phyloP scores from a whole-genome alignment of 2,329 filamentous ascomycete species.

The Monosporascus sp. region DNA sequence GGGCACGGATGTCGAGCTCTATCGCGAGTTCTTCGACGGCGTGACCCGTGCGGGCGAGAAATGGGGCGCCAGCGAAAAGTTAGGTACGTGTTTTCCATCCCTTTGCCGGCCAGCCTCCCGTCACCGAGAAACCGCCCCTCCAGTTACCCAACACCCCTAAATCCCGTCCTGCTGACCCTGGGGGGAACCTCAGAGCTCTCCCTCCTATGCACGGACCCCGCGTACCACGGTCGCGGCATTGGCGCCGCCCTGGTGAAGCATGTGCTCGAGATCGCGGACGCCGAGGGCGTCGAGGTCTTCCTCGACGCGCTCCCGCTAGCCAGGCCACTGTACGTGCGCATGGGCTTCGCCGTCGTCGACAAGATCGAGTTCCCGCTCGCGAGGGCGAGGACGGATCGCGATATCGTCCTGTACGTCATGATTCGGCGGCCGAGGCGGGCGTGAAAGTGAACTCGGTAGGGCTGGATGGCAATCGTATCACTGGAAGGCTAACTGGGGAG shows the following conservation, averaged over 20 bases:
- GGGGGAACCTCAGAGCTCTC: conserved; percentile 11
- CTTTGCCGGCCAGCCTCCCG: not conserved
- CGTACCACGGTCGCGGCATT: conserved; percentile 21
- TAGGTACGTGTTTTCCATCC: conserved; percentile 16
- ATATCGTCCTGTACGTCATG: conserved; percentile 15
- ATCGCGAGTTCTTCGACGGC: conserved; percentile 17
- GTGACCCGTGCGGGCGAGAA: conserved; percentile 16
- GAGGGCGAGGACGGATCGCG: conserved; percentile 3
- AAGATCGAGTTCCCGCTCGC: conserved; percentile 12
- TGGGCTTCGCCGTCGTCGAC: conserved; percentile 17
- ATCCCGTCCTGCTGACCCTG: too few relatives aligned
- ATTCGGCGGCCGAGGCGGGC: conserved; percentile 8
- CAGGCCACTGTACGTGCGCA: conserved; percentile 16
- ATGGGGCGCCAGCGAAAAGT: conserved; percentile 18
- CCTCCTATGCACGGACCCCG: conserved; percentile 18
- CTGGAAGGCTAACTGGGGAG: not conserved
- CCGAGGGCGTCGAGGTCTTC: conserved; percentile 14
- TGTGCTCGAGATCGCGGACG: conserved; percentile 19
- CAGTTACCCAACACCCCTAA: too few relatives aligned
- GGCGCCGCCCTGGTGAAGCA: conserved; percentile 15
- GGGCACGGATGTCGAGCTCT: conserved; percentile 14
- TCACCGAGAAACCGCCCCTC: too few relatives aligned
- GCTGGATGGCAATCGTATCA: not conserved
- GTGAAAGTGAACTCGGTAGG: not conserved
- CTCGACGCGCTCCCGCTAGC: conserved; percentile 18